Conservation (phyloP, 2,329 filamentous ascomycete genomes). For the Fusarium coicis region DNA sequence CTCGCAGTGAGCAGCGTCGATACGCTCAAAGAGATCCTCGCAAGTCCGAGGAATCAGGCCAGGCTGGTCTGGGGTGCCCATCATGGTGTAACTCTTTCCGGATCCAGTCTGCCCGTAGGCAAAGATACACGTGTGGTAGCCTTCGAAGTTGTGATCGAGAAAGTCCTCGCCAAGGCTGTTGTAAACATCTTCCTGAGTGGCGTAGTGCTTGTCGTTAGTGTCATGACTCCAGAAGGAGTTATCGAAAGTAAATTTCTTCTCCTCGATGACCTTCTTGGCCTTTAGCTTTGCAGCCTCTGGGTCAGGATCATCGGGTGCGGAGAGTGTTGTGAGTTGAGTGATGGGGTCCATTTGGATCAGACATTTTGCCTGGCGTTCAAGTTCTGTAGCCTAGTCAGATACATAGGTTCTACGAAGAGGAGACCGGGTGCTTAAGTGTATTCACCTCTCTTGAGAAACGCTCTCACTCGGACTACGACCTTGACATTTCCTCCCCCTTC, state of each 20-base stretch:
- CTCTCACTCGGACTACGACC: slow-evolving; percentile 83
- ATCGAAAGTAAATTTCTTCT: slow-evolving; percentile 95
- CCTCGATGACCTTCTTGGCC: slow-evolving; percentile 80
- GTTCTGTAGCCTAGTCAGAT: slow-evolving; percentile 66
- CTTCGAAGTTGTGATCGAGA: slow-evolving; percentile 98
- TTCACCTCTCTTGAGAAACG: slow-evolving; percentile 80
- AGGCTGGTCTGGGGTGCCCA: slow-evolving; percentile 86
- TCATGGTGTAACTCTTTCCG: slow-evolving; percentile 98
- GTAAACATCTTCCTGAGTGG: slow-evolving; percentile 92
- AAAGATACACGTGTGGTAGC: slow-evolving; percentile 99
- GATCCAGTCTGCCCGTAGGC: slow-evolving; percentile 98
- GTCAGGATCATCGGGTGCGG: slow-evolving; percentile 70
- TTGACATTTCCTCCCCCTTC: slow-evolving; percentile 79
- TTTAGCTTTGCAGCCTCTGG: slow-evolving; percentile 67
- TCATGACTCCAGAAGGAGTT: slow-evolving; percentile 98
- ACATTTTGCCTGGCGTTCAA: slow-evolving; percentile 82
- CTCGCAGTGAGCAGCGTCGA: slow-evolving; percentile 79
- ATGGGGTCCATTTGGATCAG: slow-evolving; percentile 91
- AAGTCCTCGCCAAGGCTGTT: slow-evolving; percentile 95
- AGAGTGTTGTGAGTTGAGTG: slow-evolving; percentile 85
- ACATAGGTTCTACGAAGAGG: background rate
- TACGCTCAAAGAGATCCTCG: slow-evolving; percentile 93
- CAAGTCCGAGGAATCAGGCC: slow-evolving; percentile 96
- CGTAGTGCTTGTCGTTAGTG: slow-evolving; percentile 82
- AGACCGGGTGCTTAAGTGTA: slow-evolving; percentile 35